Evolutionary conservation across 2,329 filamentous ascomycete genomes (phyloP), one percentile per base, ranked within the genome.

Genomic region (Pseudogymnoascus sp.): DNA sequence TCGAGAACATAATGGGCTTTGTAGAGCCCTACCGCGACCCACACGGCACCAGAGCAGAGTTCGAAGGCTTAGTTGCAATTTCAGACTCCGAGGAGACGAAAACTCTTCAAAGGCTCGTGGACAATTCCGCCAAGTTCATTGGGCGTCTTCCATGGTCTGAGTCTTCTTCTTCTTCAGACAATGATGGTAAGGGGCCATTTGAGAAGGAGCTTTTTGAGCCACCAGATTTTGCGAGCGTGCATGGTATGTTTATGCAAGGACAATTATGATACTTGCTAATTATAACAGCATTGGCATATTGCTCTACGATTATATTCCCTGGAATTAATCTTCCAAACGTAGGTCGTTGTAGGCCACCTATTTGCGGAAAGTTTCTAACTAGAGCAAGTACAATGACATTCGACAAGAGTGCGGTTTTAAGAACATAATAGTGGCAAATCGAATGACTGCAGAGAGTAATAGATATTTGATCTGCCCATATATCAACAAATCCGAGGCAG

Each of bases 151-250:
- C 88, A 1, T 91, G 88, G 88, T 76, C 79, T 8, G 77, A 78
- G 3, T 6, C 63, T 8, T 42, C 48, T 33, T 13, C 59, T 9
- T 38, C 48, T 33, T 13, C 59, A n/a, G 70, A 72, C 8, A 75
- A 75, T 63, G 68, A 71, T 44, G 73, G 73, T 0, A 79, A 76
- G 63, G 77, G 77, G 7, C 82, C 83, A 0, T 91, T 91, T 69
- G 88, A 91, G 72, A 90, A 90, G 70, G 83, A 85, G 68, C 82
- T 84, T 60, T 91, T 91, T 71, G 77, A 89, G 10, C 83, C 84
- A 38, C 88, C 88, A 0, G 88, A 91, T 71, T 91, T 91, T 71
- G 88, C 87, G 0, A 88, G 83, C 10, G 77, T 91, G 3, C 87
- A 91, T 68, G 81, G 89, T 64, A 71, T 84, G 66, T 84, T 48